Conservation (phyloP, 139 green algal species). For the Spirogloea muscicola region DNA sequence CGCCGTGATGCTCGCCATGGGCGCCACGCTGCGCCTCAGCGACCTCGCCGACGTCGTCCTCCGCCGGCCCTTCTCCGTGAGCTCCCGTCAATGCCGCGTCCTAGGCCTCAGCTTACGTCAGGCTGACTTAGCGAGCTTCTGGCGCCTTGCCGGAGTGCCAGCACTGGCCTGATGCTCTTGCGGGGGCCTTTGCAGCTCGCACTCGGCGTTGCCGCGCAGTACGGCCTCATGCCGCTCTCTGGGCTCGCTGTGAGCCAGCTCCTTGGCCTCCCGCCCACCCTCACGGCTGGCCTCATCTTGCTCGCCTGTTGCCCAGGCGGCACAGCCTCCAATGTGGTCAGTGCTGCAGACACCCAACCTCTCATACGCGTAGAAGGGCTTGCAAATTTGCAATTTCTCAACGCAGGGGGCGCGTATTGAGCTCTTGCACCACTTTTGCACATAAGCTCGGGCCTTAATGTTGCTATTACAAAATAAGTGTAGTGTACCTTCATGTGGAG, state of each 20-base stretch:
- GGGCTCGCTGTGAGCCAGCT: constrained; percentile 57
- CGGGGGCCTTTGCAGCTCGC: constrained; percentile 56
- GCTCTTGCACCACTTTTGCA: neutral
- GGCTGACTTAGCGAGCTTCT: too few relatives aligned
- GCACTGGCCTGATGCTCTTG: too few relatives aligned
- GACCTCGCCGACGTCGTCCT: constrained; percentile 28
- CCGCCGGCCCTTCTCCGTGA: neutral
- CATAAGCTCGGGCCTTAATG: neutral
- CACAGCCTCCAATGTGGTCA: constrained; percentile 72
- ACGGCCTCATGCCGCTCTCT: constrained; percentile 71
- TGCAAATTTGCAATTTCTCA: neutral
- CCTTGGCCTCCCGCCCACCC: constrained; percentile 49
- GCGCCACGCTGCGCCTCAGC: constrained; percentile 60
- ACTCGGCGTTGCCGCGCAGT: constrained; percentile 64
- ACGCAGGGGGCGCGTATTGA: neutral
- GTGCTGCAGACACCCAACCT: neutral
- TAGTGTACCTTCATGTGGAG: neutral
- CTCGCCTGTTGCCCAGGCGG: constrained; percentile 75
- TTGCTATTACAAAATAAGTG: too few relatives aligned
- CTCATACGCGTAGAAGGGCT: neutral
- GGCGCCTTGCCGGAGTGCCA: too few relatives aligned
- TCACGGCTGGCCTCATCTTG: constrained; percentile 70
- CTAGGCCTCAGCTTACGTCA: neutral
- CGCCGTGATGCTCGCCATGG: constrained; percentile 70
- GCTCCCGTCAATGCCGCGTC: neutral